Conservation (phyloP, 352 stramenopile species). For the Thraustochytrium striatum region DNA sequence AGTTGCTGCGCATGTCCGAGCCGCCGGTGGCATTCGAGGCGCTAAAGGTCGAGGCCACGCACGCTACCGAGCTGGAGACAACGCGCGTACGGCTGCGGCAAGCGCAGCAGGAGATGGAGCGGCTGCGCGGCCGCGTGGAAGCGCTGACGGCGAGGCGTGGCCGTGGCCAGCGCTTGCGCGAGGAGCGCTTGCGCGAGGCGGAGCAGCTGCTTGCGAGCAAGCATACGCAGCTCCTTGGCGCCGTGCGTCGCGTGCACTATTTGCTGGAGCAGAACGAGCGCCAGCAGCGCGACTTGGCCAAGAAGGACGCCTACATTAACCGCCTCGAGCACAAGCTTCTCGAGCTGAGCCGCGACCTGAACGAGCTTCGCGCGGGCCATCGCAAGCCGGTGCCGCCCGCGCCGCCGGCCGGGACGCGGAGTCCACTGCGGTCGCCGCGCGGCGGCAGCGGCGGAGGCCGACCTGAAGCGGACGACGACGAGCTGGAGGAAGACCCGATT, state of each 20-base stretch:
- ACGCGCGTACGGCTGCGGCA: conserved; percentile 1
- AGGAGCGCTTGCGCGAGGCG: background rate
- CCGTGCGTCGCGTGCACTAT: conserved; percentile 36
- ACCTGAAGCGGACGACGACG: background rate
- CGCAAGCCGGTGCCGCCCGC: background rate
- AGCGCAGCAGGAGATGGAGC: background rate
- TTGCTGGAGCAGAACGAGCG: conserved; percentile 38
- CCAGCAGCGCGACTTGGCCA: conserved; percentile 6
- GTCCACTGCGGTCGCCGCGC: background rate
- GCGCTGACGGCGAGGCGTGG: background rate
- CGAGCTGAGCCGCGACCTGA: conserved; percentile 30
- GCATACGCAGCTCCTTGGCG: conserved; percentile 35
- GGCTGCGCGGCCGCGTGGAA: conserved; percentile 10
- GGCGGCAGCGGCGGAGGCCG: background rate
- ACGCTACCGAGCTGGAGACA: conserved; percentile 33
- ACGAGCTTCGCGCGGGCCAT: background rate
- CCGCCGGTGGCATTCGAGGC: conserved; percentile 10
- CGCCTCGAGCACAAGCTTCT: conserved; percentile 30
- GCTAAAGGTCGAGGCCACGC: conserved; percentile 32
- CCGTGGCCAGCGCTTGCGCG: background rate
- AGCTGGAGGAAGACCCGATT: background rate
- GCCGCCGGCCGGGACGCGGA: background rate
- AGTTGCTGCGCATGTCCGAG: conserved; percentile 4
- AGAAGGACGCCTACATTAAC: conserved; percentile 24
- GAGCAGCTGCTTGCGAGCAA: conserved; percentile 42